phyloP scores from a whole-genome alignment of 805 yeast genomes.

The Kluyveromyces nonfermentans region DNA sequence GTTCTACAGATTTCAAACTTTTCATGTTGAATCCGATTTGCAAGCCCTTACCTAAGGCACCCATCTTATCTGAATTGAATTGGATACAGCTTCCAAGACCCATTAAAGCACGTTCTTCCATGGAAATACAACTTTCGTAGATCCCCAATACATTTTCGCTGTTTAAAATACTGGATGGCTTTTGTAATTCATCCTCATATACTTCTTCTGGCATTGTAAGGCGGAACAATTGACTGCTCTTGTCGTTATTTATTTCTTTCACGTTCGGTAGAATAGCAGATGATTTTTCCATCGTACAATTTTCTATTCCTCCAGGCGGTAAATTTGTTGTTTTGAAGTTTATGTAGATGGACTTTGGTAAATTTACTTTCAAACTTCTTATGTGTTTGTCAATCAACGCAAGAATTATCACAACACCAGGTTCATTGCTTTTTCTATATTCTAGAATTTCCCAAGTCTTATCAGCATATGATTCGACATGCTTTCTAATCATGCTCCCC shows the following conservation, averaged over 20 bases:
- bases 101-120: constrained; percentile 67
- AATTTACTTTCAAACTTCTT: constrained; percentile 61
- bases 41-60: constrained; percentile 76
- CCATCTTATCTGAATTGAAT: constrained; percentile 63
- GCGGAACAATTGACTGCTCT: constrained; percentile 41
- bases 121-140: constrained; percentile 63
- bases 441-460: constrained; percentile 83
- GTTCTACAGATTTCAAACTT: constrained; percentile 39
- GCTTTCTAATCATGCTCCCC: constrained; percentile 60
- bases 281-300: constrained; percentile 49
- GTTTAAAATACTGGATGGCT: constrained; percentile 54
- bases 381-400: constrained; percentile 62
- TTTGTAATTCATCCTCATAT: constrained; percentile 46
- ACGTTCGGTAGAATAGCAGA: constrained; percentile 66
- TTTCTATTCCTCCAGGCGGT: constrained; percentile 34
- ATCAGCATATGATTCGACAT: constrained; percentile 70
- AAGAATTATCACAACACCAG: constrained; percentile 73
- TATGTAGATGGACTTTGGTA: constrained; percentile 68
- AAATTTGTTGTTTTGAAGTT: constrained; percentile 44
- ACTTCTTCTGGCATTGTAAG: constrained; percentile 59
- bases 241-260: constrained; percentile 32
- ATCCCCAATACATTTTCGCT: constrained; percentile 54
- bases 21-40: constrained; percentile 72
- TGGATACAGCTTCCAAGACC: constrained; percentile 66
- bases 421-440: constrained; percentile 44